Base-by-base conservation (phyloP, 2,329 filamentous ascomycete genomes). In the Aspergillus texensis region DNA sequence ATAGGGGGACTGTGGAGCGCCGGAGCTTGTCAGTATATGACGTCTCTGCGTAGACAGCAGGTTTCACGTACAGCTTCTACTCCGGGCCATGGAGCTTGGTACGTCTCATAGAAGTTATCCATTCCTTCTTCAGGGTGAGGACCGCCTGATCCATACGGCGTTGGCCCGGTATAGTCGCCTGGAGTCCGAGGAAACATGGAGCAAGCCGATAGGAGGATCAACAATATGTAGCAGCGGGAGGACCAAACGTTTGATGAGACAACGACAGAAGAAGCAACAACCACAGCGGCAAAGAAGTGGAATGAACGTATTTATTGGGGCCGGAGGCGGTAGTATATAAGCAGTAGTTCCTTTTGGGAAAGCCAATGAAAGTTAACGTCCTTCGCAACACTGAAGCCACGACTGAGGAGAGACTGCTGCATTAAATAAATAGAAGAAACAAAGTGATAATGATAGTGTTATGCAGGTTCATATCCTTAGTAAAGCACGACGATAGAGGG, bases 51-150 rank as follows among this genome's bases (percentile, higher is more conserved):
- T 24, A 56, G 39, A 19, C 50, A 16, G 28, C 36, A 34, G 21
- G 43, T 46, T 41, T 26, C 57, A 67, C 74, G 61, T 77, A 79
- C 77, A 57, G 74, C 65, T 62, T 74, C 71, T 36, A 73, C 62
- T 21, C 62, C 66, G 16, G 70, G 41, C 76, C 76, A 78, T 48
- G 70, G 67, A 30, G 70, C 62, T 50, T 65, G 71, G 26, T 75
- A 61, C 11, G 50, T 57, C 11, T 71, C 70, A 61, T 76, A 77
- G 63, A 67, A 78, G 4, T 71, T 68, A 9, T 70, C 62, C 36
- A 77, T 63, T n/a, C 70, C 71, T 48, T 74, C 70, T 16, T 65
- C 67, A 6, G 72, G 69, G 48, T 62, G 66, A 26, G 71, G 59
- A 34, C 62, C 62, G 46, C 65, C 68, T 41, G 68, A 67, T 50